Conservation (phyloP, 1,284 basidiomycete species). For the Marasmius sp. region DNA sequence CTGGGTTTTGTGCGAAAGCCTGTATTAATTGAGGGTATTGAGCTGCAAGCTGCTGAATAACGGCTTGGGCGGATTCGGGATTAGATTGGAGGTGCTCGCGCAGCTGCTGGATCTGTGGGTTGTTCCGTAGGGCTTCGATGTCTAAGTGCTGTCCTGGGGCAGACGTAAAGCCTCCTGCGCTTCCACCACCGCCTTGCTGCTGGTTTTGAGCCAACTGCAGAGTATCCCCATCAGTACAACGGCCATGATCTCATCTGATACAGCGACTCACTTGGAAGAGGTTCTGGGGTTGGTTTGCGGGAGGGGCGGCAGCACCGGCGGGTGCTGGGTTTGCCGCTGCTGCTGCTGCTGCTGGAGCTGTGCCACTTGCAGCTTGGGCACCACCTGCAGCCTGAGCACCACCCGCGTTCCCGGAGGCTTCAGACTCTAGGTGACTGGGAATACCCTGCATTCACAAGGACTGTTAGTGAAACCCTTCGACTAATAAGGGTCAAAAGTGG, state of each 20-base stretch:
- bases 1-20: constrained; percentile 66
- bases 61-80: constrained; percentile 73
- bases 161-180: constrained; percentile 30
- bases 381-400: constrained; percentile 29
- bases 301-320: constrained; percentile 32
- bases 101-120: constrained; percentile 66
- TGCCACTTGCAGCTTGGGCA: constrained; percentile 30
- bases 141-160: constrained; percentile 42
- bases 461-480: constrained; percentile 9
- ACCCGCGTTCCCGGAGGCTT: constrained; percentile 29
- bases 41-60: constrained; percentile 80
- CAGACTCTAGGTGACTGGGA: constrained; percentile 66
- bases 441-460: constrained; percentile 65
- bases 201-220: constrained; percentile 71
- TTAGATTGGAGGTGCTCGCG: constrained; percentile 74
- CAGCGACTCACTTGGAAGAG: constrained; percentile 64
- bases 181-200: constrained; percentile 44
- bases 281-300: constrained; percentile 58
- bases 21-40: constrained; percentile 77
- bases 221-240: constrained; percentile 11
- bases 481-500: background rate
- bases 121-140: constrained; percentile 55
- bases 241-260: background rate
- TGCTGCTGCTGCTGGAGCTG: constrained; percentile 36
- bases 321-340: constrained; percentile 31